Percentiles rank a stretch among this genome's conserved stretches.
These are phyloP conservation scores for Centrapalus pauciflorus DNA, from an alignment of 129 eudicot genomes.

Conservation along the genomic window DNA sequence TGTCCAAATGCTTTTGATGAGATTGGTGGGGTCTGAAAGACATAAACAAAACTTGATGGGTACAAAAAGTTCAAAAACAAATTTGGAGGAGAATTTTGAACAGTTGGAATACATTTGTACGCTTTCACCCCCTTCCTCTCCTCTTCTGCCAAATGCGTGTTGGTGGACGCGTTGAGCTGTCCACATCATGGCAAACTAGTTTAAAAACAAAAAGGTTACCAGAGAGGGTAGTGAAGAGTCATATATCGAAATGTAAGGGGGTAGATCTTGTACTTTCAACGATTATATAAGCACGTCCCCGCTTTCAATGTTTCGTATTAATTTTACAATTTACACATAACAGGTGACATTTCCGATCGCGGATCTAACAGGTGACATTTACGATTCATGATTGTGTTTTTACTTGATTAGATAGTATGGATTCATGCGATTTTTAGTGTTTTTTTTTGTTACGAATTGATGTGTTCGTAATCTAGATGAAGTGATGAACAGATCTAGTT, in stretches of 20 bases:
- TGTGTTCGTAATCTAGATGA: conserved; percentile 1
- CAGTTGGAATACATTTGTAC: not conserved
- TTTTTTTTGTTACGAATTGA: not conserved
- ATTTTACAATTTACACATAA: too few relatives aligned
- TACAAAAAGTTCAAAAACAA: not conserved
- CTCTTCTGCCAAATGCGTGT: conserved; percentile 24
- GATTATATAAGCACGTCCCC: conserved; percentile 28
- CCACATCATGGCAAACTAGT: conserved; percentile 9
- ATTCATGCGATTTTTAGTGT: not conserved
- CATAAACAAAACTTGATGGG: not conserved
- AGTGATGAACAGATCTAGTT: not conserved
- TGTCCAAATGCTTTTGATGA: not conserved
- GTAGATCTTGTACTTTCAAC: conserved; percentile 26
- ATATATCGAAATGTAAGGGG: conserved; percentile 4
- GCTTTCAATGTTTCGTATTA: conserved; percentile 24
- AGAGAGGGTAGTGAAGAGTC: not conserved
- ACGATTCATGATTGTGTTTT: not conserved
- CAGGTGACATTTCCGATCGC: conserved; percentile 11
- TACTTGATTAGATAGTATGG: not conserved
- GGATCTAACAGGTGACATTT: conserved; percentile 29
- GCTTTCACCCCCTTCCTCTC: not conserved
- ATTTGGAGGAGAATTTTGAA: not conserved
- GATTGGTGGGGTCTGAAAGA: not conserved
- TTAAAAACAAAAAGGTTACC: not conserved
- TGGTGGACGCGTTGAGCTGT: conserved; percentile 31